phyloP scores from a whole-genome alignment of 2,329 filamentous ascomycete genomes.

The Aspergillus alliaceus region DNA sequence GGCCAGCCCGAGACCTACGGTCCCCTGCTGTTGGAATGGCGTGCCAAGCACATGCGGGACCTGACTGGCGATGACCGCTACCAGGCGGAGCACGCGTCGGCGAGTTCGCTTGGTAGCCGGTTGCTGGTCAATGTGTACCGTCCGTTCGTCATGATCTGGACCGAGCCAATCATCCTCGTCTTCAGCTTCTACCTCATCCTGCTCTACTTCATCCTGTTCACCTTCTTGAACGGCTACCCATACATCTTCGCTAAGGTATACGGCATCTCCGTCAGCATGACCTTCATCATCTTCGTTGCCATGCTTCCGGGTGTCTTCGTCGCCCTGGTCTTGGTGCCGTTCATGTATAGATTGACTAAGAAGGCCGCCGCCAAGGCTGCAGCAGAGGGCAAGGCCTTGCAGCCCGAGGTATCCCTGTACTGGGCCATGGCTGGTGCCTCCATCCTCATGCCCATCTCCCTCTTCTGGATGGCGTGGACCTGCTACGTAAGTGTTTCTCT shows the following conservation, averaged over 20 bases:
- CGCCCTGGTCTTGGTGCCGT: no score
- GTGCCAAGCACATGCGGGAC: slow-evolving; percentile 39
- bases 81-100: no score
- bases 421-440: no score
- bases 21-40: slow-evolving; percentile 46
- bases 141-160: slow-evolving; percentile 48
- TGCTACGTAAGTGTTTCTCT: slow-evolving; percentile 24
- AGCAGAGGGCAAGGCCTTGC: no score
- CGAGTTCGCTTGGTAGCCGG: slow-evolving; percentile 13
- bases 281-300: slow-evolving; percentile 49
- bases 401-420: no score
- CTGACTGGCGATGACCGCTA: slow-evolving; percentile 48
- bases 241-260: slow-evolving; percentile 54
- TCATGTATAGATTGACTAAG: no score
- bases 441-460: no score
- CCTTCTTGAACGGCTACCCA: slow-evolving; percentile 46
- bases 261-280: slow-evolving; percentile 46
- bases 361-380: no score
- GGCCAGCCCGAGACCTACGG: slow-evolving; percentile 54
- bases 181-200: slow-evolving; percentile 28
- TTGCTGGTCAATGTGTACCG: slow-evolving; percentile 36
- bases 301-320: slow-evolving; percentile 44
- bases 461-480: slow-evolving; percentile 62
- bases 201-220: slow-evolving; percentile 34
- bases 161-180: slow-evolving; percentile 37